Evolutionary conservation across 352 stramenopile species (phyloP), one percentile per base, ranked within the genome.

Genomic region (Pythium coloratum): DNA sequence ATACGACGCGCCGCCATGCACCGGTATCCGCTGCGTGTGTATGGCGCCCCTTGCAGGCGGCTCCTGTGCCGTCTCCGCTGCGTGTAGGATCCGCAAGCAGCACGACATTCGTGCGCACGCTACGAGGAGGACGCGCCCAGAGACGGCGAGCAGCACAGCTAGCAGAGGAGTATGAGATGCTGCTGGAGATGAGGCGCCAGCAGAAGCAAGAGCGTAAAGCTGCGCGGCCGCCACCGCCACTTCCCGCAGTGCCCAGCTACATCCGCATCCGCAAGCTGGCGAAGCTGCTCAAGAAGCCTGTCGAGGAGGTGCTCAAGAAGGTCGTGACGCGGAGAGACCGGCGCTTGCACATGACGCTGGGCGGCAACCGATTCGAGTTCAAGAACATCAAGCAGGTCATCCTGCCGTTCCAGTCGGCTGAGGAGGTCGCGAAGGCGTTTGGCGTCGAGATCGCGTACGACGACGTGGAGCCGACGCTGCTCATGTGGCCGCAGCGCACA

Each of bases 321-420:
- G 81, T 88, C 34, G 84, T 73, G 18, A 82, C 62, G 38, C 84
- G 80, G n/a, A 66, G 75, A 24, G 73, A 94, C 64, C 82, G 76
- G 51, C 82, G 81, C 33, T 78, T 90, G 34, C 73, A 86, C 60
- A 77, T 88, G 73, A 78, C 65, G 34, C 75, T 81, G 59, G 76
- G 72, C 38, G 71, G 67, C 66, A 70, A 75, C 42, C 69, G 72
- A 16, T 85, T 84, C 44, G 80, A 90, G 72, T 93, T 91, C 68
- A 81, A 82, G 59, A 91, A 83, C 62, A 70, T 95, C 44, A 92
- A 92, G 67, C 69, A 95, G 61, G 73, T 95, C 34, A 69, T 91
- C 2, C 55, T 95, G 57, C 84, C 87, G 18, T 92, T 89, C 64
- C 69, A 80, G 47, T 67, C 89, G 32, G 80, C 82, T 3, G 74